Evolutionary conservation across 2,329 filamentous ascomycete genomes (phyloP).

Genomic region (Diaporthe caulivora): DNA sequence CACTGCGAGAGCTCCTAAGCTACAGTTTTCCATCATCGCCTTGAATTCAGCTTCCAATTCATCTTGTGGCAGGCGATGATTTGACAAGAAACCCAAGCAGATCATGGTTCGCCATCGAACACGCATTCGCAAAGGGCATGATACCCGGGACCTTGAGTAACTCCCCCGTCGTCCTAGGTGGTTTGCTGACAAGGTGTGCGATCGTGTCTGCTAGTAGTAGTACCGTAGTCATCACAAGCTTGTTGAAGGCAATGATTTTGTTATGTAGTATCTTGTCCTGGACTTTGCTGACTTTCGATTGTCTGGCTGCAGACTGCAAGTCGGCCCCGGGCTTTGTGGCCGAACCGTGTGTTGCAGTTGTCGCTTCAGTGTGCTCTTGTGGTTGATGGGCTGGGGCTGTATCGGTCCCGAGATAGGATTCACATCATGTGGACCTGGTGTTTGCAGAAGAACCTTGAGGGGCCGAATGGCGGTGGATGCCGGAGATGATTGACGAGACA

Average conservation of each 20-base stretch:
- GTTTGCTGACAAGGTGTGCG: slow-evolving; percentile 6
- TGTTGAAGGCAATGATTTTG: slow-evolving; percentile 33
- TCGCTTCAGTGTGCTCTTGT: not conserved
- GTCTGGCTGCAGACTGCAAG: not conserved
- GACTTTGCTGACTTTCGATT: not conserved
- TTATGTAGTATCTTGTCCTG: slow-evolving; percentile 33
- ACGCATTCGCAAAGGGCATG: slow-evolving; percentile 32
- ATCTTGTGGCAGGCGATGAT: slow-evolving; percentile 1
- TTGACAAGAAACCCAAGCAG: slow-evolving; percentile 32
- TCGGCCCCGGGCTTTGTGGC: not conserved
- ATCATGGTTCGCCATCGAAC: slow-evolving; percentile 29
- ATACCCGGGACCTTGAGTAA: slow-evolving; percentile 28
- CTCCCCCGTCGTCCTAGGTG: slow-evolving; percentile 11
- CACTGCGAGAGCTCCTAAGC: too few species aligned
- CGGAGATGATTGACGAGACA: not conserved
- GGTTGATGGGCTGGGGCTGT: not conserved
- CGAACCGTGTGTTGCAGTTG: not conserved
- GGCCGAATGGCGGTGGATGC: not conserved
- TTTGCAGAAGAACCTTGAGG: not conserved
- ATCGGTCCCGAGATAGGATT: not conserved
- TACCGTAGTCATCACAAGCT: slow-evolving; percentile 21
- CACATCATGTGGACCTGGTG: not conserved
- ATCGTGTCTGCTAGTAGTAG: slow-evolving; percentile 21
- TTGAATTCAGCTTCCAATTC: too few species aligned
- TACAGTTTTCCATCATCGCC: too few species aligned